phyloP scores from a whole-genome alignment of 1,284 basidiomycete species.

The Wallemia hederae region DNA sequence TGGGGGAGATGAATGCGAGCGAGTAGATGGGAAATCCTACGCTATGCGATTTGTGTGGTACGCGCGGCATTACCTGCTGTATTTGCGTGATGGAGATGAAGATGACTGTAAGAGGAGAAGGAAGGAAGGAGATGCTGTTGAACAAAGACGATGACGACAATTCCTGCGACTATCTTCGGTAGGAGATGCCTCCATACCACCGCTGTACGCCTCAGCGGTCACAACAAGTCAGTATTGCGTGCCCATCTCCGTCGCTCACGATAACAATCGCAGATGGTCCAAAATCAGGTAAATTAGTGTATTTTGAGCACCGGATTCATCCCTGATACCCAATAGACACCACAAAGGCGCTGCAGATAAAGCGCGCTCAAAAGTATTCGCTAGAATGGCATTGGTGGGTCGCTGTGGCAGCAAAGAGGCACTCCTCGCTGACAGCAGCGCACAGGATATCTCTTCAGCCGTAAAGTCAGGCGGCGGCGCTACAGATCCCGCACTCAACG shows the following conservation, averaged over 20 bases:
- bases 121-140: no score
- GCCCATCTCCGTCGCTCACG: no score
- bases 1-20: conserved; percentile 42
- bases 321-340: no score
- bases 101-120: no score
- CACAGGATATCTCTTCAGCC: background rate
- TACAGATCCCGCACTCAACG: background rate
- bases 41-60: conserved; percentile 17
- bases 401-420: no score
- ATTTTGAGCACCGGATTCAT: no score
- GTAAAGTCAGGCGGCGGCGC: background rate
- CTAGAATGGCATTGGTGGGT: background rate
- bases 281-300: no score
- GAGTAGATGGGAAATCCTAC: conserved; percentile 55
- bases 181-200: background rate
- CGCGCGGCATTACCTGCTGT: conserved; percentile 40
- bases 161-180: no score
- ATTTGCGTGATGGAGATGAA: conserved; percentile 30
- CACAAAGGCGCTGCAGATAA: background rate
- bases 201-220: background rate
- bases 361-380: background rate
- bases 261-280: no score
- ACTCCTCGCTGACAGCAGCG: no score
- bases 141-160: no score
- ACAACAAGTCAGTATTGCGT: no score